Evolutionary conservation across 805 yeast genomes (phyloP).

Genomic region (Metschnikowia gruessii): DNA sequence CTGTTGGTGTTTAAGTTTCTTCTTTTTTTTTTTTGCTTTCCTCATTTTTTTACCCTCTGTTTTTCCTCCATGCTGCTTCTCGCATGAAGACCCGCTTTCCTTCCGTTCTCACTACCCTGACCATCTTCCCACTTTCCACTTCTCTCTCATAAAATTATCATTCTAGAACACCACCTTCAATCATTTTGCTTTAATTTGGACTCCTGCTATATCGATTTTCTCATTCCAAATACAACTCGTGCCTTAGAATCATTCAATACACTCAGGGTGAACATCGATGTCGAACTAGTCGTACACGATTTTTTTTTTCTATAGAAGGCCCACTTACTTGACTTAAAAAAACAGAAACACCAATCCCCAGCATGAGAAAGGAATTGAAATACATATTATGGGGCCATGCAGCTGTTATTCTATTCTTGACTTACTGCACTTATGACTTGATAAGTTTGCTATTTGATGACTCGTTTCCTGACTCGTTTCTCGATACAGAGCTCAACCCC

Average conservation of each 20-base stretch:
- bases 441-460: conserved; percentile 74
- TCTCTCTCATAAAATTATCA: neutral
- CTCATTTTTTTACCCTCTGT: neutral
- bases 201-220: neutral
- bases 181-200: neutral
- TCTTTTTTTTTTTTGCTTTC: neutral
- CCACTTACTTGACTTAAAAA: neutral
- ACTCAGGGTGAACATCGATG: neutral
- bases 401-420: conserved; percentile 48
- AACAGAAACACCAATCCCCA: neutral
- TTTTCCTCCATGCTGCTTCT: neutral
- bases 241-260: neutral
- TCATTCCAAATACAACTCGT: neutral
- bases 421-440: conserved; percentile 68
- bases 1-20: neutral
- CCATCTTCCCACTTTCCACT: neutral
- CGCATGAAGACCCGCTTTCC: conserved; percentile 4
- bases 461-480: conserved; percentile 59
- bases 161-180: neutral
- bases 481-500: conserved; percentile 61
- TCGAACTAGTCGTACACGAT: neutral
- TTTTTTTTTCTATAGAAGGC: neutral
- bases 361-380: conserved; percentile 65
- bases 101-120: neutral
- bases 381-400: conserved; percentile 59